Conservation (phyloP, 2,329 filamentous ascomycete genomes). For the Hypoxylon sp. region DNA sequence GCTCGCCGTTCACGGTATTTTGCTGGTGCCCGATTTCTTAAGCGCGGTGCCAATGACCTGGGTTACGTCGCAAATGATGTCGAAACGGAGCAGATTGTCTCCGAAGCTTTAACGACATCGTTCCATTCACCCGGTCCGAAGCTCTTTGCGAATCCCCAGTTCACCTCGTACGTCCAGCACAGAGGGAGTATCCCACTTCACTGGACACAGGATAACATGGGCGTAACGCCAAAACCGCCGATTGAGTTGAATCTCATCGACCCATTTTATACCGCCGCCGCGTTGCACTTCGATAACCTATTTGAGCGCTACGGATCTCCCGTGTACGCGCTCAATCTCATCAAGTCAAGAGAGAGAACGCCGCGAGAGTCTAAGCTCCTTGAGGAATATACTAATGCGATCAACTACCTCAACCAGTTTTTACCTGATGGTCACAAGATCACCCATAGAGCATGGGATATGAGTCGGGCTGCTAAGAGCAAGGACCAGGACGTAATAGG, state of each 20-base stretch:
- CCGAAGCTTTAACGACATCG: conserved; percentile 92
- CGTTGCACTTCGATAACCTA: conserved; percentile 92
- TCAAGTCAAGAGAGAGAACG: conserved; percentile 88
- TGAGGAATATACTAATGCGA: conserved; percentile 85
- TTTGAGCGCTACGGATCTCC: conserved; percentile 94
- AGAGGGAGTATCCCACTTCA: conserved; percentile 95
- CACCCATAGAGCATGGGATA: conserved; percentile 95
- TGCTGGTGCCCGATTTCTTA: conserved; percentile 92
- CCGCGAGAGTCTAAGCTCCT: conserved; percentile 93
- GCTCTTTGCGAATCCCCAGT: conserved; percentile 88
- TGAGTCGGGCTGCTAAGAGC: conserved; percentile 94
- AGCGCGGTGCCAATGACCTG: conserved; percentile 92
- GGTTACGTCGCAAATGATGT: conserved; percentile 99
- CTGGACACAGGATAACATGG: conserved; percentile 96
- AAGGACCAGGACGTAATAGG: conserved; percentile 94
- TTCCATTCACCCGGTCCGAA: conserved; percentile 91
- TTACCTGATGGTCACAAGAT: conserved; percentile 86
- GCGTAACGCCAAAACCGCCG: conserved; percentile 94
- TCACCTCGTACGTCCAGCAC: conserved; percentile 97
- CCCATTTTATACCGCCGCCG: conserved; percentile 93
- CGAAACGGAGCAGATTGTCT: conserved; percentile 98
- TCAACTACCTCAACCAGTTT: conserved; percentile 94
- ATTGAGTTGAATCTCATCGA: conserved; percentile 97
- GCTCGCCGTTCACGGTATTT: conserved; percentile 92
- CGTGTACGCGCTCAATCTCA: conserved; percentile 89